phyloP scores from a whole-genome alignment of 306 rosid species.

The Datisca glomerata region DNA sequence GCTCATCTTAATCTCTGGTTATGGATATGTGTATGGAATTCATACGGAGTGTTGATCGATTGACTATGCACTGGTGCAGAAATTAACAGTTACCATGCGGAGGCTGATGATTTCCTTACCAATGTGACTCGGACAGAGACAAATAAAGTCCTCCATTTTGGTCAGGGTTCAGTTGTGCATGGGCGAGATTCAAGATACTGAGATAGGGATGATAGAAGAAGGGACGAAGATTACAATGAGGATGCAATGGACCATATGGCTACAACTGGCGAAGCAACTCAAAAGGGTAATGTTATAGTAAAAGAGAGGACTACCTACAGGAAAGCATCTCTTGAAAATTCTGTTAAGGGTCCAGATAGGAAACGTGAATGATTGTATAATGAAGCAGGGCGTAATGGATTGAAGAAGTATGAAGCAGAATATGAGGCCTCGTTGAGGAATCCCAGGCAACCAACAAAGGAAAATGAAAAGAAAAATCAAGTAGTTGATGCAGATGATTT shows the following conservation, averaged over 20 bases:
- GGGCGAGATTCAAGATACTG: conserved; percentile 94
- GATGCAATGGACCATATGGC: conserved; percentile 33
- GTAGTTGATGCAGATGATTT: conserved; percentile 19
- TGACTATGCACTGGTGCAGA: too few species aligned
- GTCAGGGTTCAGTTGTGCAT: conserved; percentile 53
- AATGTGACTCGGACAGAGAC: conserved; percentile 68
- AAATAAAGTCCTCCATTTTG: conserved; percentile 56
- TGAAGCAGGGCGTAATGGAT: conserved; percentile 91
- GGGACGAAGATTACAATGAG: conserved; percentile 81
- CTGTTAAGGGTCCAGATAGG: conserved; percentile 22
- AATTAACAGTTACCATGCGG: conserved; percentile 28
- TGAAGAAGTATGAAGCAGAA: conserved; percentile 77
- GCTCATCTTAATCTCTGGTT: conserved; percentile 10
- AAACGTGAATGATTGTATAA: conserved; percentile 68
- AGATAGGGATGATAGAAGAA: conserved; percentile 95
- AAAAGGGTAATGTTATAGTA: conserved; percentile 15
- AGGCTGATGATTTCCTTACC: conserved; percentile 64
- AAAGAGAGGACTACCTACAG: conserved; percentile 17
- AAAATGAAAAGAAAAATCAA: conserved; percentile 17
- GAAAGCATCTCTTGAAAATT: conserved; percentile 25
- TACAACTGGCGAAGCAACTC: conserved; percentile 17
- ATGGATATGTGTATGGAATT: too few species aligned
- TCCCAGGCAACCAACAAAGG: conserved; percentile 14
- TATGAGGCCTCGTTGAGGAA: conserved; percentile 79
- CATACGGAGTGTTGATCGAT: too few species aligned